Percentiles rank a stretch among this genome's conserved stretches.
phyloP scores from a whole-genome alignment of 257 asterid species.

The Jacaranda mimosifolia region DNA sequence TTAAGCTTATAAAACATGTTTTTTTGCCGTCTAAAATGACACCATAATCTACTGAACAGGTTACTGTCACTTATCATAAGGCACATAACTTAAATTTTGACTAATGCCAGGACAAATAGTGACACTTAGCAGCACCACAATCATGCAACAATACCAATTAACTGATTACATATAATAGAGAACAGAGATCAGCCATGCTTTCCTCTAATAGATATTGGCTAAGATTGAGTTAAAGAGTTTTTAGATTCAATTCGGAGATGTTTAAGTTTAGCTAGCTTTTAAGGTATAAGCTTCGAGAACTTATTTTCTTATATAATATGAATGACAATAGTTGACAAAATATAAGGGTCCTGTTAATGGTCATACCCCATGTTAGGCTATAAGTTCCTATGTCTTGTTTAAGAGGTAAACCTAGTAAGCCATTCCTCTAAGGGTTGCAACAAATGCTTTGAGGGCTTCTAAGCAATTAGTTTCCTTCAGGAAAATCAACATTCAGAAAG shows the following conservation, averaged over 20 bases:
- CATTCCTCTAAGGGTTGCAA: background rate
- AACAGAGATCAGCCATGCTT: slow-evolving; percentile 14
- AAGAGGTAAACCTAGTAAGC: background rate
- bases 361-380: background rate
- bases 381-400: background rate
- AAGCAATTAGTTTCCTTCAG: background rate
- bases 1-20: background rate
- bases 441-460: background rate
- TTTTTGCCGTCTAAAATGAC: slow-evolving; percentile 28
- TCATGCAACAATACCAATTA: slow-evolving; percentile 16
- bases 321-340: background rate
- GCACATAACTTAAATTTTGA: background rate
- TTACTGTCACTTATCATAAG: background rate
- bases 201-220: background rate
- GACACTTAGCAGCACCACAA: slow-evolving; percentile 8
- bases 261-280: background rate
- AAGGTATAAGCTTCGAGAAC: background rate
- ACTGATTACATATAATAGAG: slow-evolving; percentile 9
- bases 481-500: background rate
- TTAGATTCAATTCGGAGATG: background rate
- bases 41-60: slow-evolving; percentile 26
- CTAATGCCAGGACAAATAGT: background rate
- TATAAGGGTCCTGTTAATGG: background rate
- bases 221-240: background rate
- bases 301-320: background rate